Evolutionary conservation across 805 yeast genomes (phyloP).

Genomic region (Saccharomycopsis selenospora): DNA sequence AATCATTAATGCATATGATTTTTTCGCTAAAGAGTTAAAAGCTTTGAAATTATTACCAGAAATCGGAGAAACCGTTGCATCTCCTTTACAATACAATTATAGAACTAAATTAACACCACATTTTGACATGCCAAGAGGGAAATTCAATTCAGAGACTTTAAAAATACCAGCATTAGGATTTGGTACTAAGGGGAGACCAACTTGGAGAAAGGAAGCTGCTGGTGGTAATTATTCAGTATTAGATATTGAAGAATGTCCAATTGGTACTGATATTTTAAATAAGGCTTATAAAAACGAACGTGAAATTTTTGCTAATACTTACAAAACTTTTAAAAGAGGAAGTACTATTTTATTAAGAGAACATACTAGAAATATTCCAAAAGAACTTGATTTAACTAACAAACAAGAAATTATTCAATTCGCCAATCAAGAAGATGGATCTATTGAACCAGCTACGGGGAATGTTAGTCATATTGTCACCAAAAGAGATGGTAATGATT

Average conservation of each 20-base stretch:
- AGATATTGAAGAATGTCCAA: conserved; percentile 90
- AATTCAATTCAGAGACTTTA: conserved; percentile 31
- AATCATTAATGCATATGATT: conserved; percentile 73
- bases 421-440: conserved; percentile 35
- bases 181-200: conserved; percentile 75
- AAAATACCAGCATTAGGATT: conserved; percentile 74
- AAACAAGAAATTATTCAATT: conserved; percentile 24
- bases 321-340: conserved; percentile 56
- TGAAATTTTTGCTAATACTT: conserved; percentile 40
- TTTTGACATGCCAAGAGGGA: conserved; percentile 64
- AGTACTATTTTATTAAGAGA: conserved; percentile 85
- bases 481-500: conserved; percentile 27
- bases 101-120: conserved; percentile 96
- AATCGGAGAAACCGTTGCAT: conserved; percentile 56
- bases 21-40: conserved; percentile 55
- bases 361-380: conserved; percentile 42
- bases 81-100: conserved; percentile 72
- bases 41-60: conserved; percentile 44
- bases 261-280: conserved; percentile 78
- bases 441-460: conserved; percentile 31
- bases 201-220: conserved; percentile 46
- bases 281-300: conserved; percentile 69
- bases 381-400: conserved; percentile 22
- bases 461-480: conserved; percentile 31
- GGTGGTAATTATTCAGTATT: conserved; percentile 62